These are phyloP conservation scores for Zizania latifolia DNA, from an alignment of 176 grass and related monocot genomes.

Conservation along the genomic window DNA sequence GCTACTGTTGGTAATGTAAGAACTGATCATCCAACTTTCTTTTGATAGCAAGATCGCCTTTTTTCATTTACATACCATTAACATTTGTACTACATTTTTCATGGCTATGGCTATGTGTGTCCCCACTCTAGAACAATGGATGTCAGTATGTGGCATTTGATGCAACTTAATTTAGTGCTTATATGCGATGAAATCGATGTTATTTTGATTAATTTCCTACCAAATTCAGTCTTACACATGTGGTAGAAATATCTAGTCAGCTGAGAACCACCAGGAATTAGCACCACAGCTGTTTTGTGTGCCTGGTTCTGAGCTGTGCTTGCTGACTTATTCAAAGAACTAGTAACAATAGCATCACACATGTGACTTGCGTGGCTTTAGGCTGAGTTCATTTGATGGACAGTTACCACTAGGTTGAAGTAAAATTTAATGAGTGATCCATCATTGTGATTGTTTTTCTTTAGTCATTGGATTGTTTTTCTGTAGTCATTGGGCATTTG, in stretches of 20 bases:
- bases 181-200: background rate
- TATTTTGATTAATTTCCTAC: background rate
- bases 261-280: background rate
- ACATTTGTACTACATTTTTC: background rate
- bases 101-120: background rate
- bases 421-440: background rate
- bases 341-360: background rate
- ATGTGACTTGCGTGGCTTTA: background rate
- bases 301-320: background rate
- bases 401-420: background rate
- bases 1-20: constrained; percentile 71
- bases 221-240: background rate
- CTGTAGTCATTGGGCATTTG: too few relatives aligned
- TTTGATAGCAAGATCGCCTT: constrained; percentile 12
- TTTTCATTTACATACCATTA: background rate
- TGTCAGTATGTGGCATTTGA: background rate
- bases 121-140: background rate
- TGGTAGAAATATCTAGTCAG: background rate
- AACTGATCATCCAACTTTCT: background rate
- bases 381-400: background rate
- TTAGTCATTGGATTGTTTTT: background rate
- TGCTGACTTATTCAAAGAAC: constrained; percentile 7
- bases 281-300: constrained; percentile 10
- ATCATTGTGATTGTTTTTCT: background rate
- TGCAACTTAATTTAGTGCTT: background rate